Evolutionary conservation across 202 grass and related monocot species (phyloP), one percentile per base, ranked within the genome.

Genomic region (Musa balbisiana): DNA sequence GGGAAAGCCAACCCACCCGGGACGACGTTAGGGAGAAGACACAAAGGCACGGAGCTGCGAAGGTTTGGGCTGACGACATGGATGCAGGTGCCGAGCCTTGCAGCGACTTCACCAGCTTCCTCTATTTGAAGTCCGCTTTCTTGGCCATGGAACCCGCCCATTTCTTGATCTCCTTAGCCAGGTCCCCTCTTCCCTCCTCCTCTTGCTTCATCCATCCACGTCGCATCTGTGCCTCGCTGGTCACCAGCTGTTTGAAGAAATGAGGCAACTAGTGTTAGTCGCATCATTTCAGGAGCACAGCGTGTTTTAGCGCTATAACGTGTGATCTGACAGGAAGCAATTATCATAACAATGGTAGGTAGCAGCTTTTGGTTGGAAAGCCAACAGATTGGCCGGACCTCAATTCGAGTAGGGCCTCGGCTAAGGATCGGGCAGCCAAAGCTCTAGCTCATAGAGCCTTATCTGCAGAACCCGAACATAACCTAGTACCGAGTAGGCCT

Each of bases 121-220:
- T 27, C 1, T 66, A 66, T 29, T 23, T 66, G 21, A 66, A 66
- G 63, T 22, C 63, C 25, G 63, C 63, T 3, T 66, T 66, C 63
- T 12, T 66, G 4, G 77, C 83, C 62, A 83, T 56, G 23, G 85
- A 83, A 77, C 69, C 77, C 73, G 85, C 80, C 80, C 82, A 80
- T 70, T 81, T 82, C 51, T 67, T 69, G 69, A 83, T 84, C 69
- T 65, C 77, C 64, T 80, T 83, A 23, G 23, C 73, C 15, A 62
- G 51, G 3, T 85, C 73, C 0, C 79, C n/a, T 17, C 52, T 67
- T 85, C 53, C 72, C 76, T 80, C 9, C 51, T 77, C 21, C 53
- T 82, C 11, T 0, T 54, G 58, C 24, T 73, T 71, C 73, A 51
- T 49, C 62, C 80, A 52, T 21, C 25, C 2, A 68, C 77, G 33